Evolutionary conservation across 1,139 yeast genomes (phyloP), one percentile per base, ranked within the genome.

Genomic region (Magnusiomyces ingens): DNA sequence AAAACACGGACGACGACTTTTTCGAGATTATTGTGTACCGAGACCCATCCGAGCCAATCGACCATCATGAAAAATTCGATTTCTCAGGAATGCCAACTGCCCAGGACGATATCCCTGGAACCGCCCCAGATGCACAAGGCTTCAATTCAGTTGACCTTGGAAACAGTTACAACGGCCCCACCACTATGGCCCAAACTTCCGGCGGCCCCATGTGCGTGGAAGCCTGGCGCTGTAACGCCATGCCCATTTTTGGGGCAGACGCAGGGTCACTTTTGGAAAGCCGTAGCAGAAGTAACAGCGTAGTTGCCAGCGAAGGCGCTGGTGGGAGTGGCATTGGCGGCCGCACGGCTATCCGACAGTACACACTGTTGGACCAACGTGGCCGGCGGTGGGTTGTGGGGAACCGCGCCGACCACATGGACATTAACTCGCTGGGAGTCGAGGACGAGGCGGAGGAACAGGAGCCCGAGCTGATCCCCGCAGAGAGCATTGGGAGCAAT

Each of bases 311-410:
- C 32, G 32, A 26, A 26, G 8, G 8, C 32, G 32, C 8, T 8
- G 32, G 32, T 8, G 32, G 32, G 32, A 5, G 4, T 26, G 32
- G 32, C 32, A n/a, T n/a, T n/a, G 32, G 32, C 8, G 8, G 32
- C 8, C 32, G 32, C 32, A 26, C 32, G n/a, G 15, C 41, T 10
- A 8, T 45, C 6, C 37, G 37, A 32, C 53, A 51, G 15, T 51
- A 45, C 18, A 44, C 45, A 4, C 18, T 45, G 8, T 10, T 21
- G 10, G 48, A 45, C 17, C 45, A 44, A 5, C 18, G 43, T 17
- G 49, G 52, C 3, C 19, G 50, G 18, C 41, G 38, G 21, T 54
- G 56, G 56, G 41, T 55, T 38, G 44, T 55, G n/a, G 57, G 57
- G 32, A 54, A 54, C 43, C 49, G 53, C 17, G 18, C 13, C 12